A percentile compares a stretch with the other conserved stretches of the same genome.
Evolutionary conservation across 441 rosid species (phyloP).

Genomic region (Monsonia emarginata): DNA sequence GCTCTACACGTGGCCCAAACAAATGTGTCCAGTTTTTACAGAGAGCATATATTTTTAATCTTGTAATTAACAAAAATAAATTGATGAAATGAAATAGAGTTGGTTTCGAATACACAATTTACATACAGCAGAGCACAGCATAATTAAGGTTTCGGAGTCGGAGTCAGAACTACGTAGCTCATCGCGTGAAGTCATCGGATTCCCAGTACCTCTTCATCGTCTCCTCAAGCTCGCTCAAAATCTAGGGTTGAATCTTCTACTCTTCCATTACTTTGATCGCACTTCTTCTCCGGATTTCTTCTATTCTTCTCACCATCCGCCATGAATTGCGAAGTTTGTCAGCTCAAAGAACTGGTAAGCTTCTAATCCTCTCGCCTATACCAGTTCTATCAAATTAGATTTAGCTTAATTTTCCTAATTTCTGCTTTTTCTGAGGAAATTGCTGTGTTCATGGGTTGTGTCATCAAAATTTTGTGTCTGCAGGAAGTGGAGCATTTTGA

Average conservation of each 20-base stretch:
- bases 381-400: background rate
- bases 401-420: background rate
- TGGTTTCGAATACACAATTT: too few relatives aligned
- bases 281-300: background rate
- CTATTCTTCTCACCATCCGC: slow-evolving; percentile 4
- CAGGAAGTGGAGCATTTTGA: slow-evolving; percentile 82
- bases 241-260: background rate
- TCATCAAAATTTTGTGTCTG: background rate
- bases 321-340: slow-evolving; percentile 95
- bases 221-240: background rate
- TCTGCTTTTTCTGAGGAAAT: background rate
- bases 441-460: background rate
- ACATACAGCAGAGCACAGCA: too few relatives aligned
- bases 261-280: background rate
- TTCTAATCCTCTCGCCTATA: background rate
- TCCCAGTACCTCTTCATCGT: background rate
- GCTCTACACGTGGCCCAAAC: too few relatives aligned
- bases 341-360: slow-evolving; percentile 81
- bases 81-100: too few relatives aligned
- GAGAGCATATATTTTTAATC: too few relatives aligned
- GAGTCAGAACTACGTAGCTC: background rate
- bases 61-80: too few relatives aligned
- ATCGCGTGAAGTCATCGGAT: background rate
- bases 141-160: too few relatives aligned
- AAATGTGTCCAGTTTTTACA: too few relatives aligned